phyloP scores from a whole-genome alignment of 2,329 filamentous ascomycete genomes.

The Berkeleyomyces basicola region DNA sequence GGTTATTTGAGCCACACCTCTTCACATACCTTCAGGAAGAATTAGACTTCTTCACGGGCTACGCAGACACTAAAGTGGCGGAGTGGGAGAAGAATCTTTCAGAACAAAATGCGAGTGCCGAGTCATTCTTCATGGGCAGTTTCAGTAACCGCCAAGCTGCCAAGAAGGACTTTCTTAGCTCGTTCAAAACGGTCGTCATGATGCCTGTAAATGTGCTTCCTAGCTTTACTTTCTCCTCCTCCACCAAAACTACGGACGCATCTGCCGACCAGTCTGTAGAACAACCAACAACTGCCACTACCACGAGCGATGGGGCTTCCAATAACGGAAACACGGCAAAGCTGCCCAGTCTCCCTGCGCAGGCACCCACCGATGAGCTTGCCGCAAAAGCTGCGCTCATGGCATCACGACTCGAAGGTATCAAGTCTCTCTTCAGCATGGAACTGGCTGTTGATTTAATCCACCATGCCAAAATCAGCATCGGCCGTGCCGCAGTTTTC shows the following conservation, averaged over 20 bases:
- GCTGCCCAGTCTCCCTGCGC: conserved; percentile 25
- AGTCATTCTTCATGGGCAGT: conserved; percentile 92
- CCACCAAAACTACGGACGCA: neutral
- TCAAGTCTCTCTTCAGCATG: conserved; percentile 88
- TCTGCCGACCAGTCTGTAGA: neutral
- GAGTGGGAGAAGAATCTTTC: conserved; percentile 85
- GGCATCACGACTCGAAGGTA: conserved; percentile 85
- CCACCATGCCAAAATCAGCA: conserved; percentile 70
- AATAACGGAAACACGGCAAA: neutral
- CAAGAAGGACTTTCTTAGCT: conserved; percentile 89
- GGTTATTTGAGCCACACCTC: conserved; percentile 81
- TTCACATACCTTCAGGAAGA: conserved; percentile 88
- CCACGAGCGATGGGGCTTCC: neutral
- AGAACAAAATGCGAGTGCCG: conserved; percentile 76
- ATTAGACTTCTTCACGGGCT: conserved; percentile 63
- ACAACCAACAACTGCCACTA: neutral
- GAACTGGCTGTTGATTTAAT: conserved; percentile 84
- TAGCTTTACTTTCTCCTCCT: conserved; percentile 23
- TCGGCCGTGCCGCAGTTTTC: conserved; percentile 74
- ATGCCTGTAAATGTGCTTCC: conserved; percentile 89
- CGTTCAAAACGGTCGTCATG: conserved; percentile 98
- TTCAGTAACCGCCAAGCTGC: conserved; percentile 75
- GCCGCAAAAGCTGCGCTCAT: conserved; percentile 96
- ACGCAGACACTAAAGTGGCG: conserved; percentile 59
- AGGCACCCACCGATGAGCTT: conserved; percentile 76